Evolutionary conservation across 345 rosid species (phyloP).

Genomic region (Atalantia buxifolia): DNA sequence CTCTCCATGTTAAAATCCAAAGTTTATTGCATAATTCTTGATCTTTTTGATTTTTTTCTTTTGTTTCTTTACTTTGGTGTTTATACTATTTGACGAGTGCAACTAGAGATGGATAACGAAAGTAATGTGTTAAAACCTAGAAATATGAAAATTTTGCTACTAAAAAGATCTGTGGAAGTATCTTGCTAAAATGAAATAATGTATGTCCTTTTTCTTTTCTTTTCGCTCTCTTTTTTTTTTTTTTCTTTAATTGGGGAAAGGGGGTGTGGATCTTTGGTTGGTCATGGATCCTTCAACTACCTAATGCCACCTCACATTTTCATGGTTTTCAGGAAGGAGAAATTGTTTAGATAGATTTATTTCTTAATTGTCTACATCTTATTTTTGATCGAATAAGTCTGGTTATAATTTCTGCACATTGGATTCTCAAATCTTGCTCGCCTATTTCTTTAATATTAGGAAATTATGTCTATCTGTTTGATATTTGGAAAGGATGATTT

Average conservation of each 20-base stretch:
- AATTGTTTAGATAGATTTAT: not conserved
- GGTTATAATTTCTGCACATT: not conserved
- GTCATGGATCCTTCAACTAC: not conserved
- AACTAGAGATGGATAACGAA: not conserved
- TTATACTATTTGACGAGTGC: not conserved
- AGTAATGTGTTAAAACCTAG: not conserved
- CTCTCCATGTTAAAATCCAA: not conserved
- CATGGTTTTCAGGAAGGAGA: not conserved
- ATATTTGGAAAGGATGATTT: not conserved
- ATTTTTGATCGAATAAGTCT: not conserved
- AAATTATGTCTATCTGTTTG: not conserved
- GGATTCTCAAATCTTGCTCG: not conserved
- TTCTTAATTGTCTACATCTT: not conserved
- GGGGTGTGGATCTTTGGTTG: not conserved
- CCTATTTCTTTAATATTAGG: not conserved
- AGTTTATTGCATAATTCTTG: not conserved
- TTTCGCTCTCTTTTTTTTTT: no score
- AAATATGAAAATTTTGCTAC: not conserved
- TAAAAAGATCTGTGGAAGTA: not conserved
- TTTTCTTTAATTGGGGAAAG: not conserved
- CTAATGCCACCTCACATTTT: not conserved
- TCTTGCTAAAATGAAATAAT: not conserved
- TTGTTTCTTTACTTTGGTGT: not conserved
- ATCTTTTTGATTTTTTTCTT: not conserved
- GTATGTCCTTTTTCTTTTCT: not conserved